These are phyloP conservation scores for Tulasnella sp. DNA, from an alignment of 768 basidiomycete genomes.

Conservation along the genomic window DNA sequence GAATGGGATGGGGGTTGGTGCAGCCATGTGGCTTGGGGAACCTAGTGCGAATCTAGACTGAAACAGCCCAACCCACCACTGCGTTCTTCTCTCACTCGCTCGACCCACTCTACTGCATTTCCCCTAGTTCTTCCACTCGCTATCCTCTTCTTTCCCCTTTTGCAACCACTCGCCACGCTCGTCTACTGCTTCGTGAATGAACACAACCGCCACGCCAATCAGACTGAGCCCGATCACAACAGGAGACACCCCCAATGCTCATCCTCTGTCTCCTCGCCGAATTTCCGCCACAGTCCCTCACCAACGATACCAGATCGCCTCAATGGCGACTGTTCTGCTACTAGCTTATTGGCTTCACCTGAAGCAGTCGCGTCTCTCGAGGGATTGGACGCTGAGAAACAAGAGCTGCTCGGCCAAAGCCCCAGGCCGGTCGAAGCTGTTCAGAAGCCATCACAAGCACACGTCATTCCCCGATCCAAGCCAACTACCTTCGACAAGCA, in stretches of 20 bases:
- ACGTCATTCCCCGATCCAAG: neutral
- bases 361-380: neutral
- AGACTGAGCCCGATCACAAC: conserved; percentile 69
- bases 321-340: neutral
- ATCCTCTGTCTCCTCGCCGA: neutral
- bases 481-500: neutral
- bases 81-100: neutral
- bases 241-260: conserved; percentile 47
- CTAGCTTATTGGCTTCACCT: neutral
- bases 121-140: neutral
- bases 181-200: too few relatives aligned
- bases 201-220: conserved; percentile 32
- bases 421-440: too few relatives aligned
- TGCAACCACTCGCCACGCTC: too few relatives aligned
- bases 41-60: neutral
- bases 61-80: too few relatives aligned
- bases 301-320: neutral
- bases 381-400: neutral
- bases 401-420: neutral
- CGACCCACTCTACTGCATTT: neutral
- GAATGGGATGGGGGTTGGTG: too few relatives aligned
- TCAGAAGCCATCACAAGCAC: neutral
- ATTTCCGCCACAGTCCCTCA: neutral
- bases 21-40: neutral
- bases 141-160: neutral